Conservation (phyloP, 768 basidiomycete genomes). For the Coprinellus aureogranulatus region DNA sequence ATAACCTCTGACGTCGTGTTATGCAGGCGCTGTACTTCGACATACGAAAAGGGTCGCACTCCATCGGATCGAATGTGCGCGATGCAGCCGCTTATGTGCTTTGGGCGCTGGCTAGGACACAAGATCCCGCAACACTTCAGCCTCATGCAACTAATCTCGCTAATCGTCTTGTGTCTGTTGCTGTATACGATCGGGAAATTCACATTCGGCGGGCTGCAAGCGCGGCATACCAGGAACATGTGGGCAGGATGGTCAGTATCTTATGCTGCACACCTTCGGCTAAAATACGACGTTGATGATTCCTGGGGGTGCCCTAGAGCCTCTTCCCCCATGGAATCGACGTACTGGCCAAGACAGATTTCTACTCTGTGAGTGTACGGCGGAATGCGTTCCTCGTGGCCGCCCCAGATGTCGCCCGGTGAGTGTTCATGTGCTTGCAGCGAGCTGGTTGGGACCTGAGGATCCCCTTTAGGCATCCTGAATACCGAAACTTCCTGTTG, state of each 20-base stretch:
- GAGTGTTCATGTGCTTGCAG: conserved; percentile 28
- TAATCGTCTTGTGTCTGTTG: conserved; percentile 67
- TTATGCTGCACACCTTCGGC: neutral
- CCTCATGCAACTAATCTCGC: conserved; percentile 69
- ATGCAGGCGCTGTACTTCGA: conserved; percentile 87
- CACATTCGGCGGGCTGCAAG: conserved; percentile 94
- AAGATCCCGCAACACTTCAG: conserved; percentile 54
- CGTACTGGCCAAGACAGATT: conserved; percentile 88
- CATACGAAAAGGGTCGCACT: conserved; percentile 86
- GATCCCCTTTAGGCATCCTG: conserved; percentile 55
- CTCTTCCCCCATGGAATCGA: conserved; percentile 94
- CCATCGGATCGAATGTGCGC: conserved; percentile 90
- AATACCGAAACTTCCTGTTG: conserved; percentile 69
- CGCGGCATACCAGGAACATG: conserved; percentile 96
- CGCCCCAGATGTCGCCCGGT: conserved; percentile 87
- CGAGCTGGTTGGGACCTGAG: conserved; percentile 2
- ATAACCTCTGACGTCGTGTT: neutral
- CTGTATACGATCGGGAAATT: conserved; percentile 90
- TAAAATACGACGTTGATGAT: neutral
- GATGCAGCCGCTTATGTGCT: conserved; percentile 93
- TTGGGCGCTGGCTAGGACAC: conserved; percentile 89
- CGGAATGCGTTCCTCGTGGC: conserved; percentile 82
- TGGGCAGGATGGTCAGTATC: conserved; percentile 80
- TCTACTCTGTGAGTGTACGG: conserved; percentile 87
- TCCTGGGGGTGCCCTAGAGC: conserved; percentile 45